Conservation (phyloP, 164 flowering plant genomes). For the Echeveria elegans region DNA sequence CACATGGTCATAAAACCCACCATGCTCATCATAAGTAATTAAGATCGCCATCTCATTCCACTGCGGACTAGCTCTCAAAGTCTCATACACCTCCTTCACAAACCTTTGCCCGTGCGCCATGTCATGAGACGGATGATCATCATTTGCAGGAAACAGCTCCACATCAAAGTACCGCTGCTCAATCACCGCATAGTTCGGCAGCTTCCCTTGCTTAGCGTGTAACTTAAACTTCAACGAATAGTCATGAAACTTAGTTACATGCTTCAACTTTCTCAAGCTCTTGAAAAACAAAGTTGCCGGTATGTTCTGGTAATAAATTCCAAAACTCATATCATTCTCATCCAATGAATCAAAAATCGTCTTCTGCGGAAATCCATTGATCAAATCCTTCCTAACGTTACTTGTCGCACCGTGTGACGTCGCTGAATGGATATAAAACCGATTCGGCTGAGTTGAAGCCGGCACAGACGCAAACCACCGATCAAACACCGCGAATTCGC, state of each 20-base stretch:
- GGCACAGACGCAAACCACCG: constrained; percentile 91
- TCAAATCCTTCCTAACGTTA: constrained; percentile 69
- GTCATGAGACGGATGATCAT: constrained; percentile 94
- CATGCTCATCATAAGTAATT: constrained; percentile 97
- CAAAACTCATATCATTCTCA: constrained; percentile 65
- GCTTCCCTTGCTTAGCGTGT: constrained; percentile 53
- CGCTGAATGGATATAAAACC: constrained; percentile 86
- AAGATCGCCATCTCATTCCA: constrained; percentile 84
- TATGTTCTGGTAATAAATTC: constrained; percentile 91
- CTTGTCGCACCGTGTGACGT: constrained; percentile 81
- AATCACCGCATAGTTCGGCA: constrained; percentile 81
- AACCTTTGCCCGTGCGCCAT: constrained; percentile 80
- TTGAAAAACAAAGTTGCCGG: constrained; percentile 80
- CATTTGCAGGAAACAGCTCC: constrained; percentile 59
- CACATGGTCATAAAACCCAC: constrained; percentile 94
- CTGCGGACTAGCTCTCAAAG: constrained; percentile 73
- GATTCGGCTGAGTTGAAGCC: constrained; percentile 87
- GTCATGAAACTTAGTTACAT: constrained; percentile 55
- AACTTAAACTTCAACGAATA: constrained; percentile 50
- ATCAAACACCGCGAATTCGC: constrained; percentile 78
- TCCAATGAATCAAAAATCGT: constrained; percentile 89
- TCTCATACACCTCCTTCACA: constrained; percentile 96
- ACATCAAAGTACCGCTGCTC: constrained; percentile 88
- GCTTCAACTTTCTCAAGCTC: constrained; percentile 75
- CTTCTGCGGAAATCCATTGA: constrained; percentile 78